A percentile compares a stretch with the other conserved stretches of the same genome.
Evolutionary conservation across 176 grass and related monocot species (phyloP).

Genomic region (Pharus latifolius): DNA sequence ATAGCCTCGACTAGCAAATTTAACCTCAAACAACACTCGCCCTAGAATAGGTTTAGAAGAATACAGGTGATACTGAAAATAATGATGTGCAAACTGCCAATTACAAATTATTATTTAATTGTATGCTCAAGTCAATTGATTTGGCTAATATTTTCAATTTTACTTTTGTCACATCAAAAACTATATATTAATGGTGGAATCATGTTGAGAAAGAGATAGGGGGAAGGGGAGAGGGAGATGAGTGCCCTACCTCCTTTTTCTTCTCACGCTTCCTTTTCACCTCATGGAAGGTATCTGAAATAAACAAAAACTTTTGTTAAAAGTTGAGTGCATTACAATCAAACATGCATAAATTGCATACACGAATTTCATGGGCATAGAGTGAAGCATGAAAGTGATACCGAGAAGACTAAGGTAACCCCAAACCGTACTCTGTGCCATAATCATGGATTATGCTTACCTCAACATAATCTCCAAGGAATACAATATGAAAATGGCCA

Average conservation of each 20-base stretch:
- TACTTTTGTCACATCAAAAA: neutral
- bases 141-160: neutral
- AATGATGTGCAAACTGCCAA: too few relatives aligned
- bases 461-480: conserved; percentile 16
- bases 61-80: too few relatives aligned
- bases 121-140: neutral
- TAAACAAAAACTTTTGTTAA: conserved; percentile 4
- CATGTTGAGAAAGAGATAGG: neutral
- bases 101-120: too few relatives aligned
- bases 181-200: neutral
- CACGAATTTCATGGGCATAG: neutral
- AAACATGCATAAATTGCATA: neutral
- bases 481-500: neutral
- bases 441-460: conserved; percentile 1
- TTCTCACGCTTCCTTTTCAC: conserved; percentile 52
- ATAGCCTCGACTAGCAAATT: neutral
- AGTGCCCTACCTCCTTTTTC: conserved; percentile 43
- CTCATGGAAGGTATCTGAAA: conserved; percentile 62
- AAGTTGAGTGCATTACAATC: neutral
- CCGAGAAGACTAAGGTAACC: too few relatives aligned
- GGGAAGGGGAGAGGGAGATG: too few relatives aligned
- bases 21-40: neutral
- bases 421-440: too few relatives aligned
- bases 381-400: conserved; percentile 4
- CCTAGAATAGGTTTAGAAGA: too few relatives aligned